These are phyloP conservation scores for Thalassiosira livingstoniorum DNA, from an alignment of 352 stramenopile genomes.

Conservation along the genomic window DNA sequence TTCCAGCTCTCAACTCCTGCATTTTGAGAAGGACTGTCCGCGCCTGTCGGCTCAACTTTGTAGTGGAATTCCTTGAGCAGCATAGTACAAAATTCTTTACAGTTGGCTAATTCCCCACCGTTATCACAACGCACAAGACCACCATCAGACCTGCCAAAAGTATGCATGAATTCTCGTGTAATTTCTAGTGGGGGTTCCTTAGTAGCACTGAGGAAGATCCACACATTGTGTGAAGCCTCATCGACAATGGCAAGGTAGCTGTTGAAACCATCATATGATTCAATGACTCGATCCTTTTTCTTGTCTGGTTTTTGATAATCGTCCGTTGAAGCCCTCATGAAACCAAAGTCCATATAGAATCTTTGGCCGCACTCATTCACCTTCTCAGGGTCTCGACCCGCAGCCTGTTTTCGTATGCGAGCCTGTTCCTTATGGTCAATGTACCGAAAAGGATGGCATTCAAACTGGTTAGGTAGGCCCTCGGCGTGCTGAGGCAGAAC, in stretches of 20 bases:
- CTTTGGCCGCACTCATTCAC: too few species aligned
- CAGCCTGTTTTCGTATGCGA: too few species aligned
- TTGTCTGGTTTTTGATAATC: constrained; percentile 5
- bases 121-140: background rate
- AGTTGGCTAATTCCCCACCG: background rate
- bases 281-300: background rate
- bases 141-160: background rate
- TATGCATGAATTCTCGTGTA: background rate
- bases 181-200: background rate
- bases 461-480: too few species aligned
- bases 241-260: constrained; percentile 15
- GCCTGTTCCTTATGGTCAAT: too few species aligned
- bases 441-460: too few species aligned
- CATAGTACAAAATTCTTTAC: too few species aligned
- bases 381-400: too few species aligned
- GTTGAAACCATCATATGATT: constrained; percentile 31
- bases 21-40: background rate
- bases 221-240: background rate
- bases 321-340: constrained; percentile 9
- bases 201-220: background rate
- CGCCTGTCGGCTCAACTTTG: background rate
- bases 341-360: constrained; percentile 17
- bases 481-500: too few species aligned
- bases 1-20: too few species aligned
- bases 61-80: background rate